phyloP scores from a whole-genome alignment of 352 stramenopile genomes.

The Phytophthora cactorum region DNA sequence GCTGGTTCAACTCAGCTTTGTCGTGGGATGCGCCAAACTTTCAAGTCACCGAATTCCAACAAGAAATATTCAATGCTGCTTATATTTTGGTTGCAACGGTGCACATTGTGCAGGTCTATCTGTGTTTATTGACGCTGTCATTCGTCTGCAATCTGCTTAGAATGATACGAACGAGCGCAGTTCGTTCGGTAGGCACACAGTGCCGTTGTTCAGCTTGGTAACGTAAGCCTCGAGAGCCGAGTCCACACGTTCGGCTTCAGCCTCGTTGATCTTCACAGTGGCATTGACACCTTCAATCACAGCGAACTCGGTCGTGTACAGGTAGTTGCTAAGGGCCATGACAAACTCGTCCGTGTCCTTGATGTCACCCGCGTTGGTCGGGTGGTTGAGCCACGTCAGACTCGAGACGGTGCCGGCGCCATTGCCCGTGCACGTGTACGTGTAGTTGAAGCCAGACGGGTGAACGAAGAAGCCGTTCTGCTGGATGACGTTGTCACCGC shows the following conservation, averaged over 20 bases:
- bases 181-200: slow-evolving; percentile 30
- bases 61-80: slow-evolving; percentile 13
- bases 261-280: slow-evolving; percentile 48
- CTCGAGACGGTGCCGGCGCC: slow-evolving; percentile 45
- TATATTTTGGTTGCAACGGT: slow-evolving; percentile 25
- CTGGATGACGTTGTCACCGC: slow-evolving; percentile 49
- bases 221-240: slow-evolving; percentile 54
- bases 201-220: slow-evolving; percentile 18
- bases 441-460: slow-evolving; percentile 70
- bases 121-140: slow-evolving; percentile 23
- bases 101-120: slow-evolving; percentile 14
- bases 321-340: slow-evolving; percentile 60
- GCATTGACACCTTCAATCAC: slow-evolving; percentile 41
- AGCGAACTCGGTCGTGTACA: slow-evolving; percentile 63
- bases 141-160: slow-evolving; percentile 20
- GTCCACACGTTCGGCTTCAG: slow-evolving; percentile 59
- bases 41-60: not conserved
- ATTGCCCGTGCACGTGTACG: slow-evolving; percentile 60
- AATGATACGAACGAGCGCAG: slow-evolving; percentile 35
- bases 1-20: not conserved
- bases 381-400: slow-evolving; percentile 66
- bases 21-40: too few relatives aligned
- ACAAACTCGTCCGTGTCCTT: slow-evolving; percentile 65
- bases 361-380: slow-evolving; percentile 52
- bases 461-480: slow-evolving; percentile 77